Base-by-base conservation (phyloP, 2,329 filamentous ascomycete genomes). In the Chaetomium sp. region DNA sequence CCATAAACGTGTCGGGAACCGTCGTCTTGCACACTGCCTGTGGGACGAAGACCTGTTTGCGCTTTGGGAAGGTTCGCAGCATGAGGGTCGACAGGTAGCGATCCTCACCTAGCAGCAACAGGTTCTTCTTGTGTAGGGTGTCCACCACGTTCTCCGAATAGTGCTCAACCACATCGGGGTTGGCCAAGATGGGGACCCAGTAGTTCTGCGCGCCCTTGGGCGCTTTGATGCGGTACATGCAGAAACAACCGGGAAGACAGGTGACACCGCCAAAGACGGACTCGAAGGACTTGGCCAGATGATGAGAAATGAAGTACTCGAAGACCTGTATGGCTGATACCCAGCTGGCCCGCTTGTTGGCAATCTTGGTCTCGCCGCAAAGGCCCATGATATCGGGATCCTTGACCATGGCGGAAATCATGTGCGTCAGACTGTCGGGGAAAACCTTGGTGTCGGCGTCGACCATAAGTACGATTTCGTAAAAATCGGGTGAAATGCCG, bases 201-300 rank as follows among this genome's bases (percentile, higher is more conserved):
- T 97, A 99, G 77, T 99, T 97, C 71, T 97, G 91, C 33, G 88
- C 92, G 62, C 94, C 94, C 76, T 99, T 99, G 58, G 94, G 95
- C 35, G 94, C 89, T 75, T 99, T 99, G 82, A 99, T 97, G 67
- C 94, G 89, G 77, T 99, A 99, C 95, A 99, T 99, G 80, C 91
- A 96, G 85, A 99, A 99, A 79, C 94, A 99, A 62, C 94, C 94
- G 12, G 94, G 94, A 64, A 99, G 79, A 79, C 94, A 99, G 61
- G 94, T 99, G 59, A 99, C 94, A 87, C 94, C 94, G 74, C 94
- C 94, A 72, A 99, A 99, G 62, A 96, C 88, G 1, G 91, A 96
- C 72, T 99, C 94, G 74, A 99, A 99, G 4, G 92, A 91, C 74
- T 99, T 99, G 67, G 91, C 84, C 66, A 95, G 81, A 71, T 99